These are phyloP conservation scores for Hsuehochloa calcarea DNA, from an alignment of 176 grass and related monocot species.

Conservation along the genomic window DNA sequence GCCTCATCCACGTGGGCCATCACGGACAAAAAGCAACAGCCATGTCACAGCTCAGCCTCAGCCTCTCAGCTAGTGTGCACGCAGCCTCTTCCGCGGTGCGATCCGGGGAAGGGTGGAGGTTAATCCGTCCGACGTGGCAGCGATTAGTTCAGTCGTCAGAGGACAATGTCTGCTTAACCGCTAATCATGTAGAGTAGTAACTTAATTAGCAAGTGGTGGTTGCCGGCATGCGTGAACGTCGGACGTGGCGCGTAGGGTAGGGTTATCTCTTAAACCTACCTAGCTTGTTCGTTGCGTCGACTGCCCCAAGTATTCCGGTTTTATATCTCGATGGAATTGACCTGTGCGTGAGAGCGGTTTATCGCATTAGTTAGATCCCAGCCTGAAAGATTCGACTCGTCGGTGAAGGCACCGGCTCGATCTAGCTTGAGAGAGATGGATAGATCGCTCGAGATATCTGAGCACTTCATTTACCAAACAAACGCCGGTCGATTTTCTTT, in stretches of 20 bases:
- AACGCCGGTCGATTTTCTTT: neutral
- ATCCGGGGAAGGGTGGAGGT: neutral
- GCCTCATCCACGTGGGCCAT: neutral
- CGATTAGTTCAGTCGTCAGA: constrained; percentile 8
- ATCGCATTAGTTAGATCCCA: neutral
- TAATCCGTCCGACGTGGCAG: constrained; percentile 33
- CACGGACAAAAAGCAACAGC: neutral
- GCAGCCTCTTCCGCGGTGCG: neutral
- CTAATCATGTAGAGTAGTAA: too few relatives aligned
- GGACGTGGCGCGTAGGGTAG: constrained; percentile 28
- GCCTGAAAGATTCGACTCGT: neutral
- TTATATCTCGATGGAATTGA: neutral
- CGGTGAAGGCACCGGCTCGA: neutral
- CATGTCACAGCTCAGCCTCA: constrained; percentile 32
- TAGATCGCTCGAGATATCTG: neutral
- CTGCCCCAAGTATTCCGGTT: neutral
- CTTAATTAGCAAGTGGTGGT: constrained; percentile 5
- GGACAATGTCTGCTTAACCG: neutral
- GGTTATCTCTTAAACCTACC: neutral
- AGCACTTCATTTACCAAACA: constrained; percentile 3
- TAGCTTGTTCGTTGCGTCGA: neutral
- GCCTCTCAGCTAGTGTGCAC: neutral
- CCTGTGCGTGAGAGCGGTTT: neutral
- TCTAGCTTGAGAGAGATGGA: neutral
- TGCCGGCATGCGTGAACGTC: neutral